Percentiles rank a stretch among this genome's conserved stretches.
phyloP scores from a whole-genome alignment of 2,329 filamentous ascomycete genomes.

The Fusarium albidum region DNA sequence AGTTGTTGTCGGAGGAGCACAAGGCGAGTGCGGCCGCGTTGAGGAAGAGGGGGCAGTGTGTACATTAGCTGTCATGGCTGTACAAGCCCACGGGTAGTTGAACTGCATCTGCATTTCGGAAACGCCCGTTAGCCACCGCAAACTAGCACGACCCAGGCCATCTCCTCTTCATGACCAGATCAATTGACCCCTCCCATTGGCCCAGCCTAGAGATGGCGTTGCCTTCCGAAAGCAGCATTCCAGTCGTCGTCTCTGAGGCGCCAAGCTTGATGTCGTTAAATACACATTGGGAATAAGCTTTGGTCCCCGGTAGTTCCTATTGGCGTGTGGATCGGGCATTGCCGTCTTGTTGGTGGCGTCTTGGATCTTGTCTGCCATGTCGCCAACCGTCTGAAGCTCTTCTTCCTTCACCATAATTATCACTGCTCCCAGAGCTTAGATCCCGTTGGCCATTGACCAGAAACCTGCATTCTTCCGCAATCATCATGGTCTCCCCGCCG shows the following conservation, averaged over 20 bases:
- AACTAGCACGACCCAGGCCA: no score
- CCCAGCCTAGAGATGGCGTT: background rate
- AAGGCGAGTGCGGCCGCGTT: constrained; percentile 17
- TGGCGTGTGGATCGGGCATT: no score
- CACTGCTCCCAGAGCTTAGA: background rate
- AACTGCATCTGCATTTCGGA: no score
- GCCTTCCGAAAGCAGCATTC: background rate
- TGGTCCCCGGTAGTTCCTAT: background rate
- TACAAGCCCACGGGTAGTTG: no score
- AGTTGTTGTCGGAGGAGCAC: constrained; percentile 18
- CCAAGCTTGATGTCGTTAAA: constrained; percentile 2
- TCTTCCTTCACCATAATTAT: no score
- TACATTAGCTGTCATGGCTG: constrained; percentile 1
- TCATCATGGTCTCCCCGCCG: constrained; percentile 3
- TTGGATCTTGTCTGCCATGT: no score
- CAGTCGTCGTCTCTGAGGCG: background rate
- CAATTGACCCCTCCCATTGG: background rate
- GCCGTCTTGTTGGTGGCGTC: no score
- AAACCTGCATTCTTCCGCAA: background rate
- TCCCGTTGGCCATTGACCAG: background rate
- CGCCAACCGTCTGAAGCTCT: no score
- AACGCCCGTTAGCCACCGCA: no score
- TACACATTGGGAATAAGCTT: background rate
- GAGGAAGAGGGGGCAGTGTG: constrained; percentile 29
- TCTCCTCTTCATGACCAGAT: no score